Conservation (phyloP, 345 rosid genomes). For the Kernera saxatilis region DNA sequence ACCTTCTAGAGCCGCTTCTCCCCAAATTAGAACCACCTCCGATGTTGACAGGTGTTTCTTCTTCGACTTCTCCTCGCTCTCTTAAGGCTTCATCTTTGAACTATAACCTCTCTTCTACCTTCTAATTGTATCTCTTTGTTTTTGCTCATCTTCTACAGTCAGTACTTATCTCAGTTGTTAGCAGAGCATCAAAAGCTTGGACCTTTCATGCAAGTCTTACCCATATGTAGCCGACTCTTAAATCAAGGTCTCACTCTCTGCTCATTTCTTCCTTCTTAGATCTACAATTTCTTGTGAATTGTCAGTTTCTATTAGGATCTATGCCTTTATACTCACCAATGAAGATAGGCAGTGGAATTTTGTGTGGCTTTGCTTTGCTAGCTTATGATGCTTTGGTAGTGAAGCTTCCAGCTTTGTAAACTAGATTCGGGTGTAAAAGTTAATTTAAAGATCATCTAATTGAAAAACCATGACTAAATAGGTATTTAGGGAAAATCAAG, state of each 20-base stretch:
- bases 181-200: conserved; percentile 98
- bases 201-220: conserved; percentile 93
- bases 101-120: background rate
- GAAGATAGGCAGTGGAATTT: background rate
- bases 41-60: conserved; percentile 72
- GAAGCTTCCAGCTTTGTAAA: background rate
- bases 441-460: background rate
- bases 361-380: conserved; percentile 14
- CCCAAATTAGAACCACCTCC: conserved; percentile 86
- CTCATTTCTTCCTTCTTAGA: conserved; percentile 40
- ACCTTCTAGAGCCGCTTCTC: conserved; percentile 95
- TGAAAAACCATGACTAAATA: background rate
- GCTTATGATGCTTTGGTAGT: background rate
- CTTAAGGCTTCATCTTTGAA: background rate
- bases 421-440: background rate
- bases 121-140: conserved; percentile 11
- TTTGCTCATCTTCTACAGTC: conserved; percentile 43
- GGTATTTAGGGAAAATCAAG: background rate
- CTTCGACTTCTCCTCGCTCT: conserved; percentile 1
- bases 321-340: background rate
- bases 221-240: conserved; percentile 83
- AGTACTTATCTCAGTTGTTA: conserved; percentile 77
- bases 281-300: conserved; percentile 38
- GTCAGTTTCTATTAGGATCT: background rate
- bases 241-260: conserved; percentile 63